Conservation (phyloP, 306 rosid species). For the Lablab purpureus region DNA sequence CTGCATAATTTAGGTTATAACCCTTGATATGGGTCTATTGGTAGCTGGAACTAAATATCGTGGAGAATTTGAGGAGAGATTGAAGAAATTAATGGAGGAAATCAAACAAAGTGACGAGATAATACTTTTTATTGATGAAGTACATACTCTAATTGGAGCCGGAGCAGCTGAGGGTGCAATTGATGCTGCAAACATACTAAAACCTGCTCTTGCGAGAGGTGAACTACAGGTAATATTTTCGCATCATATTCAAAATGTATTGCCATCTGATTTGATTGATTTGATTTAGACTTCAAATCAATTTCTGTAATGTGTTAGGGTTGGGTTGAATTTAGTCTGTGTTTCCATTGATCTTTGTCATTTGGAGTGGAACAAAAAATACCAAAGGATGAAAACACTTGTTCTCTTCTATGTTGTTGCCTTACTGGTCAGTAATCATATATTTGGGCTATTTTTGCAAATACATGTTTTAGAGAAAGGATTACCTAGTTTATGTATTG, state of each 20-base stretch:
- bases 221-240: constrained; percentile 81
- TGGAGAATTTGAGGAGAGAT: constrained; percentile 97
- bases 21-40: constrained; percentile 97
- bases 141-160: constrained; percentile 95
- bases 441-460: neutral
- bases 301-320: too few relatives aligned
- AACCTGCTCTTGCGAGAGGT: constrained; percentile 98
- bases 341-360: too few relatives aligned
- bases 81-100: constrained; percentile 98
- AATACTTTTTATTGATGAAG: constrained; percentile 91
- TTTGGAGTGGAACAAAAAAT: too few relatives aligned
- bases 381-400: too few relatives aligned
- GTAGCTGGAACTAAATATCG: constrained; percentile 99
- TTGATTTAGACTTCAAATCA: too few relatives aligned
- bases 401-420: too few relatives aligned
- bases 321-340: too few relatives aligned
- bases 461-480: neutral
- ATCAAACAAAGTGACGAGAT: constrained; percentile 95
- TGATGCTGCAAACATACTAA: constrained; percentile 94
- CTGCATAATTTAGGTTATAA: constrained; percentile 73
- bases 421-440: constrained; percentile 2
- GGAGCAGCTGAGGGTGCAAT: constrained; percentile 99
- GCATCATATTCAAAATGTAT: neutral
- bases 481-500: neutral
- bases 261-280: too few relatives aligned